Percentiles rank a stretch among this genome's conserved stretches.
Evolutionary conservation across 1,284 basidiomycete genomes (phyloP).

Genomic region (Macrocybe sp.): DNA sequence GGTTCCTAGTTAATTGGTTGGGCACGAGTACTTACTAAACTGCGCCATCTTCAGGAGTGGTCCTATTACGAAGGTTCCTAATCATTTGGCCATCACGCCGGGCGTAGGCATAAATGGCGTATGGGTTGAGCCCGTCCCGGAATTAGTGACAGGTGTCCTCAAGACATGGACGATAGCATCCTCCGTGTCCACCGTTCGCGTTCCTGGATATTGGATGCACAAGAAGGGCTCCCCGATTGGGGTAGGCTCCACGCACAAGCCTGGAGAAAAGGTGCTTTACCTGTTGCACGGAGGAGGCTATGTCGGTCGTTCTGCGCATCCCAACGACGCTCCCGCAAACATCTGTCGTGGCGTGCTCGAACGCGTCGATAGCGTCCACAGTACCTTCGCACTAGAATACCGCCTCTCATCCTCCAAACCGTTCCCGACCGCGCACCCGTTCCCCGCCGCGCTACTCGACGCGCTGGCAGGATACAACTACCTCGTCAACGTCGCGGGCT

Average conservation of each 20-base stretch:
- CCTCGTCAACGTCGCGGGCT: constrained; percentile 45
- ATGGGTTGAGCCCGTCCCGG: constrained; percentile 44
- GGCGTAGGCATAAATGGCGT: constrained; percentile 39
- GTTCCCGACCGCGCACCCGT: constrained; percentile 34
- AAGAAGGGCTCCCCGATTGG: constrained; percentile 24
- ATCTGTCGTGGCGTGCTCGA: constrained; percentile 32
- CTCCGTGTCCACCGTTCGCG: constrained; percentile 33
- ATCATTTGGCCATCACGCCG: constrained; percentile 26
- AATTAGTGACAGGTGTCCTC: constrained; percentile 44
- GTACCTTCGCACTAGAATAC: constrained; percentile 45
- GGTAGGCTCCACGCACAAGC: constrained; percentile 23
- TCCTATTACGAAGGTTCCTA: background rate
- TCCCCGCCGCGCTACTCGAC: constrained; percentile 62
- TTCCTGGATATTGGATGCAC: constrained; percentile 57
- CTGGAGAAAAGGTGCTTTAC: constrained; percentile 49
- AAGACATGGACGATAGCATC: constrained; percentile 36
- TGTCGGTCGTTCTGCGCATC: constrained; percentile 37
- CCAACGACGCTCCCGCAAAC: constrained; percentile 28
- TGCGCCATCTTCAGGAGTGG: too few species aligned
- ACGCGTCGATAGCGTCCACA: constrained; percentile 31
- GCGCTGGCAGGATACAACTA: constrained; percentile 59
- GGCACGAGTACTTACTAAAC: too few species aligned
- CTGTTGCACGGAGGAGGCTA: constrained; percentile 49
- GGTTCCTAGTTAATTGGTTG: background rate
- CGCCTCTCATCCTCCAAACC: constrained; percentile 38